These are phyloP conservation scores for Pyrenophora seminiperda DNA, from an alignment of 2,329 filamentous ascomycete species.

Conservation along the genomic window DNA sequence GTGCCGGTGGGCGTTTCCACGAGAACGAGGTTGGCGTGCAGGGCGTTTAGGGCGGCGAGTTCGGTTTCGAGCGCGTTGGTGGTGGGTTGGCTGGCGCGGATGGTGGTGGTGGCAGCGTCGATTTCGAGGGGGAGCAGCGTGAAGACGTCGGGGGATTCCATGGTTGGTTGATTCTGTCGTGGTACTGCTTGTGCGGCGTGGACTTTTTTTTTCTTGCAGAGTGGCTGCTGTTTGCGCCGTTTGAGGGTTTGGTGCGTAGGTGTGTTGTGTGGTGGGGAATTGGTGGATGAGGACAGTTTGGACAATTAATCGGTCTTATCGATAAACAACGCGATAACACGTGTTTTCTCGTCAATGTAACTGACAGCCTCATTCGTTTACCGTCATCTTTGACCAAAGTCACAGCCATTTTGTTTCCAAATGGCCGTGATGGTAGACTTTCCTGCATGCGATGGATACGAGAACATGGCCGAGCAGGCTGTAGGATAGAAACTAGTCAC, in stretches of 20 bases:
- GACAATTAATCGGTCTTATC: slow-evolving; percentile 25
- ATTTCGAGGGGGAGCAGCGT: slow-evolving; percentile 80
- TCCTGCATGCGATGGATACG: no score
- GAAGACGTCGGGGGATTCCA: slow-evolving; percentile 66
- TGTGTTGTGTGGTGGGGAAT: slow-evolving; percentile 1
- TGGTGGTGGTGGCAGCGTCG: slow-evolving; percentile 79
- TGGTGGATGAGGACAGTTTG: slow-evolving; percentile 31
- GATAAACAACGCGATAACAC: slow-evolving; percentile 24
- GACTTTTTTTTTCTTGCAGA: no score
- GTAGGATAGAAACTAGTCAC: no score
- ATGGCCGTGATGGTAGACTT: no score
- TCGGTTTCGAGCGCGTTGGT: slow-evolving; percentile 48
- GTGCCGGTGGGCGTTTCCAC: slow-evolving; percentile 67
- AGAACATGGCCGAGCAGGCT: not conserved
- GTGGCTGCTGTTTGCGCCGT: no score
- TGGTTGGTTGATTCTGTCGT: slow-evolving; percentile 15
- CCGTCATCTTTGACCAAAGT: no score
- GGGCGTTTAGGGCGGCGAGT: slow-evolving; percentile 74
- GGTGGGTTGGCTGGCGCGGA: slow-evolving; percentile 57
- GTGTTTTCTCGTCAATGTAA: slow-evolving; percentile 6
- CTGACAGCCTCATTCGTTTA: not conserved
- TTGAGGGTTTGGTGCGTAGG: not conserved
- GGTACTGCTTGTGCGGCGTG: no score
- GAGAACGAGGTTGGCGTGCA: slow-evolving; percentile 75
- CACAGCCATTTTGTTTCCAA: no score